These are phyloP conservation scores for Chondrostereum purpureum DNA, from an alignment of 1,284 basidiomycete genomes.

Conservation along the genomic window DNA sequence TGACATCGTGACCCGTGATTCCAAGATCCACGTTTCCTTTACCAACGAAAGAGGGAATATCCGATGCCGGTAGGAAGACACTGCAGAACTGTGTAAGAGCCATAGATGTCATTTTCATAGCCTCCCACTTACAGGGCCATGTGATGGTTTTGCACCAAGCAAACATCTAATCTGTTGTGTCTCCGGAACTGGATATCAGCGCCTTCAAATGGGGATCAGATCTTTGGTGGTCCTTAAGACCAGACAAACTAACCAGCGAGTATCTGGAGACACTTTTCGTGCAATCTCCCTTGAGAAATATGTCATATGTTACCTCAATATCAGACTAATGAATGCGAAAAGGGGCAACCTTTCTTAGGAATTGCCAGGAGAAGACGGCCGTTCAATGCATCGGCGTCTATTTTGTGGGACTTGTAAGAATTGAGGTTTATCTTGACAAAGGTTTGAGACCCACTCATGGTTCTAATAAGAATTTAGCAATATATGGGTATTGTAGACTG, in stretches of 20 bases:
- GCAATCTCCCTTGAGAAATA: slow-evolving; percentile 79
- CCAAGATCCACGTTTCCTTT: slow-evolving; percentile 94
- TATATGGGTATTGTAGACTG: no score
- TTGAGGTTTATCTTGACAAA: no score
- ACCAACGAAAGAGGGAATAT: slow-evolving; percentile 98
- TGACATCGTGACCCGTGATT: slow-evolving; percentile 96
- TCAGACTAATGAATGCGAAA: slow-evolving; percentile 8
- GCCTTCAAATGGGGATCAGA: slow-evolving; percentile 41
- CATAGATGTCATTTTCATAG: slow-evolving; percentile 1
- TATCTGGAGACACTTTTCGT: slow-evolving; percentile 89
- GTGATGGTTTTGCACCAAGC: slow-evolving; percentile 86
- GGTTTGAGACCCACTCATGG: no score
- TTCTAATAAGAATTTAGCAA: no score
- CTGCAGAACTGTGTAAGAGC: slow-evolving; percentile 36
- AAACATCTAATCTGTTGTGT: slow-evolving; percentile 86
- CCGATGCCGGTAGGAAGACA: slow-evolving; percentile 94
- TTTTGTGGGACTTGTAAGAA: neutral
- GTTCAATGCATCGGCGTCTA: slow-evolving; percentile 45
- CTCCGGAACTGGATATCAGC: slow-evolving; percentile 96
- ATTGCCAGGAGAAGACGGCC: slow-evolving; percentile 88
- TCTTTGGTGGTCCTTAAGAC: no score
- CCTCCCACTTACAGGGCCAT: slow-evolving; percentile 71
- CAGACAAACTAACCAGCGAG: slow-evolving; percentile 64
- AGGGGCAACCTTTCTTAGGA: slow-evolving; percentile 84
- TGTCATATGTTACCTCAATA: no score